These are phyloP conservation scores for Mycena olivaceomarginata DNA, from an alignment of 768 basidiomycete species.

Conservation along the genomic window DNA sequence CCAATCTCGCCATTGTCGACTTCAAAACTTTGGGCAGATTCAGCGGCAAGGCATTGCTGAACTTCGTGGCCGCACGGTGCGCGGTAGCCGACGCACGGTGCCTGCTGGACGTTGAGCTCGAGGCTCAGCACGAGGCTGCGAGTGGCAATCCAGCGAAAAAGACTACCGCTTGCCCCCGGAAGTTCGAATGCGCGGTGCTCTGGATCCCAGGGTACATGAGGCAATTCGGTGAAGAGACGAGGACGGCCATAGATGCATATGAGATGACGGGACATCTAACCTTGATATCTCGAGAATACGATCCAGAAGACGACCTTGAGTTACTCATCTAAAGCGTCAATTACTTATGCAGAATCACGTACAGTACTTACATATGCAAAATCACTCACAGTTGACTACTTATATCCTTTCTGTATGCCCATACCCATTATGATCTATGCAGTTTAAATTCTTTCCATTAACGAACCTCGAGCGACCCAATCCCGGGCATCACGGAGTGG, in stretches of 20 bases:
- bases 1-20: background rate
- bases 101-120: too few relatives aligned
- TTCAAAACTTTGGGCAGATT: conserved; percentile 4
- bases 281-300: background rate
- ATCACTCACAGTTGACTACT: too few relatives aligned
- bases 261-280: background rate
- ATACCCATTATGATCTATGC: too few relatives aligned
- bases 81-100: background rate
- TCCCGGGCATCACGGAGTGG: background rate
- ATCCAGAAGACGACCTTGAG: background rate
- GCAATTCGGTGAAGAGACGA: background rate
- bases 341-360: too few relatives aligned
- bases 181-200: background rate
- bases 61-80: background rate
- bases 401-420: too few relatives aligned
- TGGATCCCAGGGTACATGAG: background rate
- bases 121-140: too few relatives aligned
- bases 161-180: too few relatives aligned
- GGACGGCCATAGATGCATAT: background rate
- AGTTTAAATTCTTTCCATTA: too few relatives aligned
- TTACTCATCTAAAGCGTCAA: too few relatives aligned
- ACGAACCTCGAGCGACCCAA: background rate
- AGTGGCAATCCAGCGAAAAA: too few relatives aligned
- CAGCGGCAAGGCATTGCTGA: background rate
- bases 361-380: too few relatives aligned